Evolutionary conservation across 176 grass and related monocot genomes (phyloP).

Genomic region (Microstegium vimineum): DNA sequence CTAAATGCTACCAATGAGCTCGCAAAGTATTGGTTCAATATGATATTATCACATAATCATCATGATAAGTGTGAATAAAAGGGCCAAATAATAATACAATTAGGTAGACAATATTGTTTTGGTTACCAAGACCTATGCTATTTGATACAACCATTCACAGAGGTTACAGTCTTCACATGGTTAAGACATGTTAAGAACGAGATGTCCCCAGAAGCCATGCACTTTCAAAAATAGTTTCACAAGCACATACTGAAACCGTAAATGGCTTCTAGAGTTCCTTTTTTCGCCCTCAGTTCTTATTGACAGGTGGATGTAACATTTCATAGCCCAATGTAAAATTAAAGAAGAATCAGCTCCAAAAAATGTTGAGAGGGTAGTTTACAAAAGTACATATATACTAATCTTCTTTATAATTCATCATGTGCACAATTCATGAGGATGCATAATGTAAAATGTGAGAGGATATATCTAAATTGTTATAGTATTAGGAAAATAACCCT

Average conservation of each 20-base stretch:
- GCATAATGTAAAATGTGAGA: not conserved
- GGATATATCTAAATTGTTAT: not conserved
- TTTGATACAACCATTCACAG: not conserved
- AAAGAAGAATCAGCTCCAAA: not conserved
- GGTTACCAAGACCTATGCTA: not conserved
- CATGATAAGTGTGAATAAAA: not conserved
- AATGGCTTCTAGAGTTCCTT: not conserved
- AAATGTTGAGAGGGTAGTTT: not conserved
- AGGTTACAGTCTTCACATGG: not conserved
- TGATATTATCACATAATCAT: not conserved
- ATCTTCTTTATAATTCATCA: slow-evolving; percentile 1
- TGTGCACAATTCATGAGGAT: not conserved
- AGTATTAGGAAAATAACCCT: not conserved
- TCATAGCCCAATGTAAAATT: not conserved
- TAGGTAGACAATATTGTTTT: not conserved
- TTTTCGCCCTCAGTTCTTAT: not conserved
- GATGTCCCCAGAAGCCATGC: not conserved
- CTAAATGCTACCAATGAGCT: not conserved
- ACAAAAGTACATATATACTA: not conserved
- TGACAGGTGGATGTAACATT: not conserved
- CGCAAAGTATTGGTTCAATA: not conserved
- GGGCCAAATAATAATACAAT: not conserved
- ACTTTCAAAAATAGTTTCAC: not conserved
- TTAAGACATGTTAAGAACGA: not conserved
- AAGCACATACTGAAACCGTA: not conserved